Base-by-base conservation (phyloP, 1,284 basidiomycete species). In the Moesziomyces parantarcticus region DNA sequence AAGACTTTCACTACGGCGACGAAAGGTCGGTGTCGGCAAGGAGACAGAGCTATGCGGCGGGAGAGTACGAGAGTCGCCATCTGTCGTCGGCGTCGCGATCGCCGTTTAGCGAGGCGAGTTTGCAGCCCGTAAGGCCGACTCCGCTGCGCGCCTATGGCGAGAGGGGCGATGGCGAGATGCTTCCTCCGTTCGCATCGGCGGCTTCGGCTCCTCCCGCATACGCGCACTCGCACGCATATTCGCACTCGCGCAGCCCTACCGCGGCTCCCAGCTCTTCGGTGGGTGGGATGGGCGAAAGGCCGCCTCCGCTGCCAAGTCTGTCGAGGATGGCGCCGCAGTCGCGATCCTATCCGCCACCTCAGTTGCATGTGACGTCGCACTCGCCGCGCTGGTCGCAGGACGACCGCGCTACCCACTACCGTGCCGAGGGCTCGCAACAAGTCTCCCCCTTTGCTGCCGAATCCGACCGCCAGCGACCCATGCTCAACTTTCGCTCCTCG, bases 1-100 rank as follows among this genome's bases (percentile, higher is more conserved):
- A 72, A 21, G 63, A 61, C 32, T 66, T 62, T 23, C 57, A 66
- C 45, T 61, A 71, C 20, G 57, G 58, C 7, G 68, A 72, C 42
- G 62, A 58, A 16, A 34, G 58, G 40, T 22, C 39, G 9, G 20
- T 60, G n/a, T 49, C 57, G 14, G 44, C 44, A 5, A 43, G 68
- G 9, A 53, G 56, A 20, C 58, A 62, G 48, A 66, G 63, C 36
- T 62, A 56, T 42, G 62, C 58, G 6, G 51, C 50, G 14, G 68
- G 50, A 9, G 68, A 72, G 49, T 61, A 47, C n/a, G 62, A 63
- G 11, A 22, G 25, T 23, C 43, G 32, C 18, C 41, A 42, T 25
- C n/a, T 9, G 32, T 39, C 22, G 18, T 40, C 54, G n/a, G n/a
- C n/a, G 4, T 54, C 56, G n/a, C 20, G 51, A 5, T 45, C 56